These are phyloP conservation scores for Aurinia saxatilis DNA, from an alignment of 345 rosid genomes.

Conservation along the genomic window DNA sequence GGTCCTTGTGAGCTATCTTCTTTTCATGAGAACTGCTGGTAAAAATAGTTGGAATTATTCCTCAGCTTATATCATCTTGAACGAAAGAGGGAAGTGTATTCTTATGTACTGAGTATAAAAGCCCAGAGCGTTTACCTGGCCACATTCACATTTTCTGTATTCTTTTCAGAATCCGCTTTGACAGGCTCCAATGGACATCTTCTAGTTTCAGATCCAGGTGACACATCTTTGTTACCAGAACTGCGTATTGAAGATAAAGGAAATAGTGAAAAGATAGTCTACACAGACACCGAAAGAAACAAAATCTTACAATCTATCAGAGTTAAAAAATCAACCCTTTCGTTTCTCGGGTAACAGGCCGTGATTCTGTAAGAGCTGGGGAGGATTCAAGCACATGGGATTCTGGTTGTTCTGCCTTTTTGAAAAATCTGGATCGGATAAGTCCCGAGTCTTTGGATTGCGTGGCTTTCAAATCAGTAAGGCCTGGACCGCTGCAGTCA, in stretches of 20 bases:
- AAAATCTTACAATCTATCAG: slow-evolving; percentile 14
- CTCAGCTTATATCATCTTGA: neutral
- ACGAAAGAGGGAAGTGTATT: neutral
- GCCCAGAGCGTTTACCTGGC: slow-evolving; percentile 29
- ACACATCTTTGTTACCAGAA: slow-evolving; percentile 12
- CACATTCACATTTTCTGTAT: slow-evolving; percentile 17
- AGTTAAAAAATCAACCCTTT: slow-evolving; percentile 11
- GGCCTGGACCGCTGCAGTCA: slow-evolving; percentile 25
- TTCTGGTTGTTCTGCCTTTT: slow-evolving; percentile 28
- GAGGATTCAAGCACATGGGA: slow-evolving; percentile 27
- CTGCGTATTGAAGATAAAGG: slow-evolving; percentile 28
- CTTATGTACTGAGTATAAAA: slow-evolving; percentile 1
- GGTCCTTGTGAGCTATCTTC: slow-evolving; percentile 27
- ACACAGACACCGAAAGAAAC: neutral
- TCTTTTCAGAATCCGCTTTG: slow-evolving; percentile 25
- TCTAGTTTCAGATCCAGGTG: slow-evolving; percentile 25
- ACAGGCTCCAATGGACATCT: slow-evolving; percentile 23
- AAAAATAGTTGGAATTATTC: neutral
- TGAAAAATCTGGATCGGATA: slow-evolving; percentile 30
- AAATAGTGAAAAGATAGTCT: neutral
- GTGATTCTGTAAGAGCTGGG: slow-evolving; percentile 21
- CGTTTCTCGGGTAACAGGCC: slow-evolving; percentile 26
- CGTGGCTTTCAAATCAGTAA: slow-evolving; percentile 13
- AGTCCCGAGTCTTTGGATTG: slow-evolving; percentile 36
- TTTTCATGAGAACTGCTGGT: slow-evolving; percentile 14